Evolutionary conservation across 2,329 filamentous ascomycete genomes (phyloP), one percentile per base, ranked within the genome.

Genomic region (Aspergillus melleus): DNA sequence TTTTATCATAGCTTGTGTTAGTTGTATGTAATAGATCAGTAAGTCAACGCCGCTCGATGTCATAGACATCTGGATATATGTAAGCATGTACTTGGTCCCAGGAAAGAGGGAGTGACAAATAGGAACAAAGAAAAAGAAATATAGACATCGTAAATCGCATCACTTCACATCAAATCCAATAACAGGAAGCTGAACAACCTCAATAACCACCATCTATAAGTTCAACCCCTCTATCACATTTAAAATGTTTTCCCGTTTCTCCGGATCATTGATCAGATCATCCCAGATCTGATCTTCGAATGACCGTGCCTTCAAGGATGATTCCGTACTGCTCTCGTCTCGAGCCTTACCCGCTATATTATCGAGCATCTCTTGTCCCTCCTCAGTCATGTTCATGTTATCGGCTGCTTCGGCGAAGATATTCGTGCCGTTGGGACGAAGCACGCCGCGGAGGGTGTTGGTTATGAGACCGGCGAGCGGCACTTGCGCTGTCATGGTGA

Each of bases 401-500:
- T 22, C 9, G 19, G 44, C 44, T 9, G 12, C 44, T 1, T 47
- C 19, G 12, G 39, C 14, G 19, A 47, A 47, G 3, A 64, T 62
- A 42, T 61, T 63, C 4, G 57, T 61, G 26, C 49, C 57, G 20
- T 59, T 53, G 14, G 14, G 14, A 1, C 14, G 36, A 19, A 71
- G 46, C 9, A 70, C 49, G 4, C 58, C 65, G 14, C 66, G 66
- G n/a, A 75, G 54, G 0, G 72, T 74, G 54, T 75, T 75, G 49
- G 65, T 66, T 10, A 76, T 24, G 8, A 72, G 61, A 12, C 60
- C 62, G 12, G 62, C 65, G 10, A 76, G 53, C 12, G 67, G 61
- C 6, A 75, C 66, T 14, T 71, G 55, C 2, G 73, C 73, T 2
- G 64, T 68, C 22, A 76, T 64, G 4, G 69, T 63, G 1, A 76